Percentiles rank a stretch among this genome's conserved stretches.
These are phyloP conservation scores for Colletotrichum nymphaeae DNA, from an alignment of 2,329 filamentous ascomycete genomes.

Conservation along the genomic window DNA sequence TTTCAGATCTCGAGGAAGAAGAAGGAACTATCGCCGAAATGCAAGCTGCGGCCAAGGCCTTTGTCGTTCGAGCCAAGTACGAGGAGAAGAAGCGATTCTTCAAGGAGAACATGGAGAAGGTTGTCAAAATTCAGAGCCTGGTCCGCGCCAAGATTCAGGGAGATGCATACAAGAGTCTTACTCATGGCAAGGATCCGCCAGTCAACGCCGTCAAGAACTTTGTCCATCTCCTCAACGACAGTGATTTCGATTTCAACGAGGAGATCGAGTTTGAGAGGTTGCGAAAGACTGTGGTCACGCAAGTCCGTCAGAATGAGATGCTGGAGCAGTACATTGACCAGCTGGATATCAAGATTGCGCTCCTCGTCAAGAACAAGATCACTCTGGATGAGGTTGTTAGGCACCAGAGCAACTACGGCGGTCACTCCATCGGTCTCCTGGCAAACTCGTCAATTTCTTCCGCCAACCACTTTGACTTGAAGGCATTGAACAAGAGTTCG, in stretches of 20 bases:
- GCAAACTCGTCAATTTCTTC: constrained; percentile 90
- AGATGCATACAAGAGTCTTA: constrained; percentile 97
- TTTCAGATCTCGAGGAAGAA: constrained; percentile 83
- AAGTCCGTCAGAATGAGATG: constrained; percentile 96
- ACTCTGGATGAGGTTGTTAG: constrained; percentile 97
- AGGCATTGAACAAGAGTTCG: constrained; percentile 96
- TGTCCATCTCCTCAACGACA: constrained; percentile 96
- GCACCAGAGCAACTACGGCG: constrained; percentile 96
- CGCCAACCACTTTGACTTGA: constrained; percentile 93
- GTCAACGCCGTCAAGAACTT: constrained; percentile 98
- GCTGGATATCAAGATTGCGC: constrained; percentile 97
- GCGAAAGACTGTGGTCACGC: constrained; percentile 95
- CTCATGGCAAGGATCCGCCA: constrained; percentile 94
- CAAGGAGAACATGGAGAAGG: constrained; percentile 97
- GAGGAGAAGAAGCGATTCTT: constrained; percentile 89
- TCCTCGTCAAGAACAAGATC: constrained; percentile 99
- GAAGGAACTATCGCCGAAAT: constrained; percentile 81
- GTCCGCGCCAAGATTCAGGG: constrained; percentile 95
- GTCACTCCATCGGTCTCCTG: constrained; percentile 85
- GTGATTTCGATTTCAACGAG: constrained; percentile 98
- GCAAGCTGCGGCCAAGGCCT: constrained; percentile 80
- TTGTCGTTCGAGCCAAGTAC: constrained; percentile 79
- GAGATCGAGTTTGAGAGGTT: constrained; percentile 97
- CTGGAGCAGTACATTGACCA: constrained; percentile 98
- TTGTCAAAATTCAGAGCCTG: constrained; percentile 98